Percentiles rank a stretch among this genome's conserved stretches.
phyloP scores from a whole-genome alignment of 2,329 filamentous ascomycete genomes.

The Paramyrothecium sp. region DNA sequence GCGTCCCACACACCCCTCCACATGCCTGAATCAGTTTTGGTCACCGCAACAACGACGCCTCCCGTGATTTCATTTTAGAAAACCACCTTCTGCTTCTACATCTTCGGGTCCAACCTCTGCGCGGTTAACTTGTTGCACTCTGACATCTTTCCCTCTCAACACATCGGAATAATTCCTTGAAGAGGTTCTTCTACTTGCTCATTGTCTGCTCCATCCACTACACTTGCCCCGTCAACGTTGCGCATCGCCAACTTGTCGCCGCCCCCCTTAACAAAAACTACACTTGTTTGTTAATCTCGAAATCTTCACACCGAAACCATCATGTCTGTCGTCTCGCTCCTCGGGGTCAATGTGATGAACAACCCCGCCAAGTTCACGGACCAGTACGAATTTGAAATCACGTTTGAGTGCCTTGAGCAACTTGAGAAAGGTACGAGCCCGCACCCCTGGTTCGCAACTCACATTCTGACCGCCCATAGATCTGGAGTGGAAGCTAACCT shows the following conservation, averaged over 20 bases:
- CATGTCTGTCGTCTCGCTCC: slow-evolving; percentile 95
- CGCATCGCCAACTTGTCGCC: no score
- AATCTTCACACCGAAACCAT: slow-evolving; percentile 13
- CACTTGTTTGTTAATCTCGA: no score
- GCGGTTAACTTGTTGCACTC: no score
- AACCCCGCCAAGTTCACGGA: slow-evolving; percentile 94
- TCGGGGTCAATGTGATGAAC: slow-evolving; percentile 94
- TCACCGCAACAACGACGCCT: neutral
- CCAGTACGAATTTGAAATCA: slow-evolving; percentile 96
- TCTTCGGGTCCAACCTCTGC: no score
- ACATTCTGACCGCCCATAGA: slow-evolving; percentile 52
- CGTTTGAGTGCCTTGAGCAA: slow-evolving; percentile 94
- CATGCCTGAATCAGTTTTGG: neutral
- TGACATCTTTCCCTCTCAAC: no score
- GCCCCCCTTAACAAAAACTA: no score
- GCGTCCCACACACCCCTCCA: slow-evolving; percentile 7
- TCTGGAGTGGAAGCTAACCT: slow-evolving; percentile 98
- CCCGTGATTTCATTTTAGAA: neutral
- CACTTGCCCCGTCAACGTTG: no score
- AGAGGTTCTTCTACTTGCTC: no score
- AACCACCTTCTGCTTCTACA: no score
- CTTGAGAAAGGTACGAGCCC: slow-evolving; percentile 76
- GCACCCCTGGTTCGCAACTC: slow-evolving; percentile 1
- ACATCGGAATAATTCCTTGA: no score
- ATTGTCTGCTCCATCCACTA: no score